Base-by-base conservation (phyloP, 345 rosid species). In the Eucalyptus guilfoylei region DNA sequence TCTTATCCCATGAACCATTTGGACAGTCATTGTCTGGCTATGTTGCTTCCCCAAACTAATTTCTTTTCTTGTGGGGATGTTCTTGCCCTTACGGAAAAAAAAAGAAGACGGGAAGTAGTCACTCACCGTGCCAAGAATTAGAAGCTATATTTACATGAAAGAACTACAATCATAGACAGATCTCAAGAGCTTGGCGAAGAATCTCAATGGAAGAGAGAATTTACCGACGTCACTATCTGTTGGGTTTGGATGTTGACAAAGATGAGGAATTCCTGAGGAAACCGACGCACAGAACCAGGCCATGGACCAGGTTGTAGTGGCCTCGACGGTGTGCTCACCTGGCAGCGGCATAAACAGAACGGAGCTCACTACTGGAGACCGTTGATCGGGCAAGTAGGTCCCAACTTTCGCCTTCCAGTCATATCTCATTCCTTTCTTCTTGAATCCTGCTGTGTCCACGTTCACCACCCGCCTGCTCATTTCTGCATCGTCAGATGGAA, bases 231-330 rank as follows among this genome's bases (percentile, higher is more conserved):
- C 37, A 90, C 9, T 11, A 90, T 90, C 88, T 91, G 93, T 87
- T 94, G 93, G 1, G 95, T 93, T 90, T 95, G 96, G 88, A 94
- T 92, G 89, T 95, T 94, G 89, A 92, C 93, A 88, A 95, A 94
- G 80, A 94, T 89, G n/a, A 94, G 95, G 96, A 83, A 76, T 91
- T 83, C 96, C 95, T 1, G 93, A 91, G 83, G 94, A 88, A 52
- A 92, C 90, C 14, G 95, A 93, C 5, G 96, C 93, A 3, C 90
- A 90, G 90, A 93, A 91, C 94, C 95, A 93, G 86, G 95, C 94
- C 94, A 94, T 92, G 91, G 91, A 92, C 87, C 95, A 81, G 30
- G 93, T 87, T 32, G 92, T 89, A 9, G 67, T 91, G 44, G 93
- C 86, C 88, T 94, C 93, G 2, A 91, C 4, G 50, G 28, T 49